Evolutionary conservation across 73 alveolate species (phyloP), one percentile per base, ranked within the genome.

Genomic region (Tetrahymena borealis): DNA sequence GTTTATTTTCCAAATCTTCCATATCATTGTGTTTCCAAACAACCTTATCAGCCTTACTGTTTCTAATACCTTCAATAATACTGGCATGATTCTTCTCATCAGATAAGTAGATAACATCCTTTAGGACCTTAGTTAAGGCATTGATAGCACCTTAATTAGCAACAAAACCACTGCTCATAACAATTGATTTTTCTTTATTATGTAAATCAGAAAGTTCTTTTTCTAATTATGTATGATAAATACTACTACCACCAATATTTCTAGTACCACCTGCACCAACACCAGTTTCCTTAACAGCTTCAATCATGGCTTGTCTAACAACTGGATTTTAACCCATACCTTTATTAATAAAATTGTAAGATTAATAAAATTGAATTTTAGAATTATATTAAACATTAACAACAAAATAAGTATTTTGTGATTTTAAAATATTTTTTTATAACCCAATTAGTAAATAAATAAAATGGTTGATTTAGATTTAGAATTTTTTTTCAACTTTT

Each of bases 181-280:
- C 97, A 16, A 97, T 90, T 1, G 97, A 96, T 28, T 91, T 79
- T 31, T 96, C 98, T 85, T 97, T 97, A 6, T 90, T 78, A 91
- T 97, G 99, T 12, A 94, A 91, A 15, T 96, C 97, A 15, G 98
- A 97, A 32, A 96, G 95, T 35, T 94, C 97, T 39, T 91, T 90
- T 77, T 96, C 98, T n/a, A 96, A 96, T 12, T 77, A 90, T 1
- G 93, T 97, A 85, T 96, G 98, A 78, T 95, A 93, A 16, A 39
- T 90, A 13, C 96, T 96, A 39, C 96, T 96, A n/a, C 98, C 98
- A 12, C 98, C 98, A 32, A 96, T 96, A 43, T 96, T 96, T 60
- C 98, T 91, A 20, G 98, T 96, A 24, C 98, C 98, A 33, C 98
- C 98, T 77, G 98, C 96, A 38, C 98, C 98, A 28, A 97, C 94